Evolutionary conservation across 768 basidiomycete genomes (phyloP).

Genomic region (Mycena leptocephala): DNA sequence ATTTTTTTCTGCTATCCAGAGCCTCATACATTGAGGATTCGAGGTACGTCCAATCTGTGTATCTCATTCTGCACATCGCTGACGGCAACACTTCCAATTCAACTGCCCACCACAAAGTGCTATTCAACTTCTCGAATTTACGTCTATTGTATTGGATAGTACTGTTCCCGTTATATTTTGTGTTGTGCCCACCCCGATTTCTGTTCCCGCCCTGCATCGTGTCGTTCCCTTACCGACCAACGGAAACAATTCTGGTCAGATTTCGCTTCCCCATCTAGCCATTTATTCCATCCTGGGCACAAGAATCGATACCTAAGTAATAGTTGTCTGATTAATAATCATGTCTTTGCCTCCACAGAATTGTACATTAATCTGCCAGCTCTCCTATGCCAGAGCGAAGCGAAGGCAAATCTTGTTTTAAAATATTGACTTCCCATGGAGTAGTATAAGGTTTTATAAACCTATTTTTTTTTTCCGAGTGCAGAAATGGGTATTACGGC

Average conservation of each 20-base stretch:
- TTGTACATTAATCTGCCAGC: not conserved
- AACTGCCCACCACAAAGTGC: not conserved
- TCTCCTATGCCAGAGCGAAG: too few relatives aligned
- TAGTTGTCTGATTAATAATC: not conserved
- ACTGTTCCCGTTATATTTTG: not conserved
- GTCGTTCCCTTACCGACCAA: not conserved
- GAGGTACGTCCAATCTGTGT: not conserved
- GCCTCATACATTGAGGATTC: not conserved
- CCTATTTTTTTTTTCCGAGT: too few relatives aligned
- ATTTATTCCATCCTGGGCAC: not conserved
- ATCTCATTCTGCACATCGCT: not conserved
- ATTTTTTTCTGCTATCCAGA: not conserved
- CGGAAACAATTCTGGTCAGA: not conserved
- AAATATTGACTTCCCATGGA: too few relatives aligned
- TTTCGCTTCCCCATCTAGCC: not conserved
- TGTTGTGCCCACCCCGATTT: not conserved
- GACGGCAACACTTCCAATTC: not conserved
- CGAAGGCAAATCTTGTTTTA: not conserved
- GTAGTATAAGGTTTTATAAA: too few relatives aligned
- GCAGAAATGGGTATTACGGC: too few relatives aligned
- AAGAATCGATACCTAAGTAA: not conserved
- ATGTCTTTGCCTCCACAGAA: not conserved
- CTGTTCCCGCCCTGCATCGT: not conserved
- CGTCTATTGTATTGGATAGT: not conserved
- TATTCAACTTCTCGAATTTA: not conserved